These are phyloP conservation scores for Balansia obtecta DNA, from an alignment of 2,329 filamentous ascomycete genomes.

Conservation along the genomic window DNA sequence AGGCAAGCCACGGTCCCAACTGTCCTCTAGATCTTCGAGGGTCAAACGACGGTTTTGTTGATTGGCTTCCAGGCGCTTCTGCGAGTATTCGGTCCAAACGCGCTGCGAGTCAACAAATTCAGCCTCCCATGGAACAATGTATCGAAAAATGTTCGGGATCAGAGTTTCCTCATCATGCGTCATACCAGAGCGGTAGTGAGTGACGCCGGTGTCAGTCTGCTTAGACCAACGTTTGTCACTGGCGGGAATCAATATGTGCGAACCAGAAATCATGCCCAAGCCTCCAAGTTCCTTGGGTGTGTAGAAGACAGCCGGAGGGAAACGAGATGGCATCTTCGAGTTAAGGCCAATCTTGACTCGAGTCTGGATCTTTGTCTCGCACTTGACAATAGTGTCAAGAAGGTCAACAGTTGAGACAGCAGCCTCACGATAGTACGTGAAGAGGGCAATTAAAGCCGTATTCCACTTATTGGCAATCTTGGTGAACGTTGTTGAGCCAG, in stretches of 20 bases:
- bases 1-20: constrained; percentile 93
- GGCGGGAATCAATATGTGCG: constrained; percentile 91
- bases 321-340: constrained; percentile 98
- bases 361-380: constrained; percentile 98
- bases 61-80: constrained; percentile 93
- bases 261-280: constrained; percentile 96
- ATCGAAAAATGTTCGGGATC: constrained; percentile 97
- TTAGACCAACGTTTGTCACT: constrained; percentile 98
- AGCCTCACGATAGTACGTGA: constrained; percentile 97
- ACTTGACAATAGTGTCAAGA: constrained; percentile 96
- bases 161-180: constrained; percentile 95
- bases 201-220: constrained; percentile 94
- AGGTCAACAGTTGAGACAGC: constrained; percentile 91
- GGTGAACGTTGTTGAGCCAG: constrained; percentile 96
- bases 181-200: constrained; percentile 95
- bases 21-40: constrained; percentile 91
- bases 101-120: constrained; percentile 98
- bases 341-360: constrained; percentile 97
- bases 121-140: constrained; percentile 98
- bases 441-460: constrained; percentile 88
- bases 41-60: constrained; percentile 93
- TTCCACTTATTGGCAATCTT: constrained; percentile 99
- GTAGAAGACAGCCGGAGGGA: constrained; percentile 96
- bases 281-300: constrained; percentile 96
- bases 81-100: constrained; percentile 98